Evolutionary conservation across 108 stramenopile species (phyloP), one percentile per base, ranked within the genome.

Genomic region (Pseudonitzschia multiseries): DNA sequence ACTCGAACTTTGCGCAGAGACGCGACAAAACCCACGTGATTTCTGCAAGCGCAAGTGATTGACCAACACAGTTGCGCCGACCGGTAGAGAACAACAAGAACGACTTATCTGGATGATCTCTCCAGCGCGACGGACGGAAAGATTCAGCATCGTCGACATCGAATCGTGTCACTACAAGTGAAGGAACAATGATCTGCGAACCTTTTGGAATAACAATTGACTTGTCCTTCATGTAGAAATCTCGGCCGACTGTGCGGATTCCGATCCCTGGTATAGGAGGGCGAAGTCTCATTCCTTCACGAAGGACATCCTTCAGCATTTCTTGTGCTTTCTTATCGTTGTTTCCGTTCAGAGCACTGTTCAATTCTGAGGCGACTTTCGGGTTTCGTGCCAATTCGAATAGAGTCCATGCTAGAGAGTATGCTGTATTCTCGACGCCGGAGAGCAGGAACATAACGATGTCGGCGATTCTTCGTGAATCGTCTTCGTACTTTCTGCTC

Each of bases 371-470:
- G 15, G 72, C 71, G 21, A 72, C 82, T 17, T 32, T 31, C 13
- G 71, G 72, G 57, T 85, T 72, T 15, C 70, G 71, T 10, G 84
- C 84, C 29, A 88, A 65, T 61, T 83, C 78, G 8, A 75, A 29
- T 21, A 83, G 43, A n/a, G 63, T 80, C 76, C 73, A 83, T 21
- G 81, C 75, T 29, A 86, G 21, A 24, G 81, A 70, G 43, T 77
- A 82, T 14, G 75, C 76, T 20, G 83, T 86, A 2, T 83, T 82
- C 14, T 86, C 87, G 31, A 77, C 63, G 18, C 85, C 87, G 24
- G 81, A 72, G 33, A 86, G 28, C 24, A 88, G 36, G 26, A 87
- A 51, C 59, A 81, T 68, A 0, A 78, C 62, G 32, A 87, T 74
- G 52, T 87, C 86, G 18, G 79, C 65, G 13, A 80, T 68, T 28